phyloP scores from a whole-genome alignment of 106 monocot species.

The Cymbidium sinense region DNA sequence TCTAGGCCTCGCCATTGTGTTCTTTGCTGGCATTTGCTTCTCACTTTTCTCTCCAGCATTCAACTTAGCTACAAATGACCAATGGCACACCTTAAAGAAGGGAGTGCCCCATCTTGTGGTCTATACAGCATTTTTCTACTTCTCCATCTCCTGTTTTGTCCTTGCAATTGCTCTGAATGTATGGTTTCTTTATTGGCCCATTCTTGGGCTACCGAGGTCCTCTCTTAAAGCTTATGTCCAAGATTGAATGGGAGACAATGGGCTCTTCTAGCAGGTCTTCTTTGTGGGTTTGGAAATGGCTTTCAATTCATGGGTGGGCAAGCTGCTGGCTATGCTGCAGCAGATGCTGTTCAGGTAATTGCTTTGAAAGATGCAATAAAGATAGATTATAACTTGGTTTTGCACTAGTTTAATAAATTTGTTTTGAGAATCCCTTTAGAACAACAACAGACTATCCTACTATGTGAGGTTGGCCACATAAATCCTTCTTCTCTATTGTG shows the following conservation, averaged over 20 bases:
- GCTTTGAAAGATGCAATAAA: no score
- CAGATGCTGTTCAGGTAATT: conserved; percentile 92
- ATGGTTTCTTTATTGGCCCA: conserved; percentile 67
- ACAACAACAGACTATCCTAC: no score
- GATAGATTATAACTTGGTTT: no score
- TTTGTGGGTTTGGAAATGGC: conserved; percentile 95
- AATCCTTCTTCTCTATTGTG: no score
- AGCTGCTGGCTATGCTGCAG: conserved; percentile 91
- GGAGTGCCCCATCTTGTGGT: conserved; percentile 92
- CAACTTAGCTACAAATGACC: conserved; percentile 93
- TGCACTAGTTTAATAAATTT: no score
- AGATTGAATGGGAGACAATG: conserved; percentile 83
- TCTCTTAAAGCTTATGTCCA: conserved; percentile 80
- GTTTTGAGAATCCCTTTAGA: no score
- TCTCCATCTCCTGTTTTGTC: conserved; percentile 81
- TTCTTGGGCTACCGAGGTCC: conserved; percentile 77
- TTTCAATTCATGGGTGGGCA: conserved; percentile 99
- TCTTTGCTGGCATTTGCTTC: conserved; percentile 86
- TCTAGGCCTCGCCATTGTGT: conserved; percentile 62
- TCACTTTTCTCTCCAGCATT: conserved; percentile 95
- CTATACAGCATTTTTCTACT: conserved; percentile 97
- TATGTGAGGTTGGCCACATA: no score
- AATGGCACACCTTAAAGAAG: conserved; percentile 87
- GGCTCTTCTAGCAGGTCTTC: conserved; percentile 78
- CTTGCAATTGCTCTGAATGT: conserved; percentile 64